phyloP scores from a whole-genome alignment of 306 rosid genomes.

The Pachyrhizus erosus region DNA sequence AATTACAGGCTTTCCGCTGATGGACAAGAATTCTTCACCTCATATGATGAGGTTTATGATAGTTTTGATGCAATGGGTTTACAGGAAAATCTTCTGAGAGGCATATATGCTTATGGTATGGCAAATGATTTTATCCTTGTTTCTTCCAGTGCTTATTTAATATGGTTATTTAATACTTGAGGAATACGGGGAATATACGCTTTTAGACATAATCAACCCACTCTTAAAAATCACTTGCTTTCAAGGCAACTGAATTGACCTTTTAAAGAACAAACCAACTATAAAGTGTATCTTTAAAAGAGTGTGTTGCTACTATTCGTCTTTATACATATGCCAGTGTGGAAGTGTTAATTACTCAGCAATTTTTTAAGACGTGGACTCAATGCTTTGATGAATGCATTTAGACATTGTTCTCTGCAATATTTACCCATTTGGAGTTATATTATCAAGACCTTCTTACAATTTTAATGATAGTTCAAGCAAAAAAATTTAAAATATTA shows the following conservation, averaged over 20 bases:
- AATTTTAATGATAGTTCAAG: not conserved
- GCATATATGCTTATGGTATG: conserved; percentile 94
- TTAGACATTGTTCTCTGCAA: not conserved
- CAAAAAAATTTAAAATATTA: not conserved
- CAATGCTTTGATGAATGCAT: not conserved
- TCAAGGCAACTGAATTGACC: not conserved
- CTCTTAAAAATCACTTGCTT: not conserved
- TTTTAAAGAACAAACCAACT: not conserved
- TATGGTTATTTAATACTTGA: not conserved
- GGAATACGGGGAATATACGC: not conserved
- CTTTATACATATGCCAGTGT: not conserved
- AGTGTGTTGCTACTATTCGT: not conserved
- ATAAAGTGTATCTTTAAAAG: not conserved
- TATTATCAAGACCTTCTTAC: not conserved
- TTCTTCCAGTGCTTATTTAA: not conserved
- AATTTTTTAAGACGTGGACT: not conserved
- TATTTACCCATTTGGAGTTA: not conserved
- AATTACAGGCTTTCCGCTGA: conserved; percentile 69
- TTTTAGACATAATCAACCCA: not conserved
- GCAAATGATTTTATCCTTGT: not conserved
- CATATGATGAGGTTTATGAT: conserved; percentile 84
- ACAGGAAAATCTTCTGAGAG: conserved; percentile 88
- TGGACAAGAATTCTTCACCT: conserved; percentile 79
- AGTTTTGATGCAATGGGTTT: conserved; percentile 89
- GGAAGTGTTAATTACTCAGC: not conserved